Conservation (phyloP, 2,329 filamentous ascomycete species). For the Rhynchosporium agropyri region DNA sequence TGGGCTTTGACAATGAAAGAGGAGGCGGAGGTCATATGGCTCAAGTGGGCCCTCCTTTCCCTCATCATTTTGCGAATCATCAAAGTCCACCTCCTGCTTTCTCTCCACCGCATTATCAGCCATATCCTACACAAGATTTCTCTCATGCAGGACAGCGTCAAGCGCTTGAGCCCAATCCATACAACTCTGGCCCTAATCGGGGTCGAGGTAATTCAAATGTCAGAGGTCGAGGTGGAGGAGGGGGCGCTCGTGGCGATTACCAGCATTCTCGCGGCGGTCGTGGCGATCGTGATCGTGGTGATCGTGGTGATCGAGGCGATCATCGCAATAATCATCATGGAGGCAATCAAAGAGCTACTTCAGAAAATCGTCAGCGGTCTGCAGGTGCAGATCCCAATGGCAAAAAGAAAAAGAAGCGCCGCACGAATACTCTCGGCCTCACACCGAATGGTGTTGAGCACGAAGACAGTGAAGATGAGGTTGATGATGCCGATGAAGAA, state of each 20-base stretch:
- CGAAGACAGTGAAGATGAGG: conserved; percentile 64
- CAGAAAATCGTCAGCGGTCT: conserved; percentile 51
- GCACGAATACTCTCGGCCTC: conserved; percentile 71
- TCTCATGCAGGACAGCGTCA: conserved; percentile 41
- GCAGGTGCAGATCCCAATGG: conserved; percentile 47
- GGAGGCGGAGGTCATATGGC: conserved; percentile 46
- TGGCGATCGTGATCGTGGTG: conserved; percentile 40
- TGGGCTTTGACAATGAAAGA: conserved; percentile 55
- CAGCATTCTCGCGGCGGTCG: conserved; percentile 44
- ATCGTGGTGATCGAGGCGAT: conserved; percentile 40
- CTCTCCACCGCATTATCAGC: conserved; percentile 43
- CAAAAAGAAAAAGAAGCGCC: conserved; percentile 70
- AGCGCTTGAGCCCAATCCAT: conserved; percentile 42
- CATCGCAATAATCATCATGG: conserved; percentile 35
- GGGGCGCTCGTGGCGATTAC: conserved; percentile 44
- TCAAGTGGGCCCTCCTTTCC: conserved; percentile 50
- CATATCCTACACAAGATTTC: conserved; percentile 46
- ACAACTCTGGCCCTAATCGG: conserved; percentile 45
- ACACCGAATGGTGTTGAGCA: conserved; percentile 57
- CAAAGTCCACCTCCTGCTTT: conserved; percentile 40
- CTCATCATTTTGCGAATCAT: conserved; percentile 43
- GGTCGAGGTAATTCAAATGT: conserved; percentile 44
- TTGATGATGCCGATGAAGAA: conserved; percentile 67
- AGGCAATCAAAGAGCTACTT: conserved; percentile 36
- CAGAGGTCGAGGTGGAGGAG: conserved; percentile 45